Evolutionary conservation across 2,329 filamentous ascomycete species (phyloP), one percentile per base, ranked within the genome.

Genomic region (Microsporum ferrugineum): DNA sequence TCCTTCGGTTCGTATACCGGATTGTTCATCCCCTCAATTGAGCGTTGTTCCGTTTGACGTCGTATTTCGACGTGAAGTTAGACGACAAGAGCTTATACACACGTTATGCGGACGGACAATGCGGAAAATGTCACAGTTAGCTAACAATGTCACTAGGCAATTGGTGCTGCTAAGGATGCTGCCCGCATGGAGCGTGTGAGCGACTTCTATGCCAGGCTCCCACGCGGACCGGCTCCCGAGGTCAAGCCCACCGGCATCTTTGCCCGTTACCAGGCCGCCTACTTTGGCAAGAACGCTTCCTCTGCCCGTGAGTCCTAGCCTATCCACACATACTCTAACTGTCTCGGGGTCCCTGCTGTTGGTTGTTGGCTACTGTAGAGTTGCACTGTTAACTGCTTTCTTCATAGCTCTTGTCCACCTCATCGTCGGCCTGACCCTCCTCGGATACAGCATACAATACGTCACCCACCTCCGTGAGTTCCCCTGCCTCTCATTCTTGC

Each of bases 401-500:
- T 39, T 23, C 7, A 29, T 70, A 99, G 94, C 94, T 66, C 84
- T 99, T 73, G 82, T 95, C 71, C 94, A 99, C 78, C 82, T 85
- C 70, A 87, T 99, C 71, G 86, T 83, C 69, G 81, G 84, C 73
- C 79, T 99, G 65, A 79, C 96, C 67, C 78, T 84, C 67, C 75
- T 97, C 69, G 92, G 94, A 72, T 99, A 99, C 79, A 88, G 88
- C 71, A 90, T 97, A 81, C 91, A 96, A 82, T 99, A 99, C 87
- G 97, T 99, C 85, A 97, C 95, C 89, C 95, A 99, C 80, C 84
- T 99, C 73, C 90, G 94, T 99, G 86, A 78, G 89, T 85, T 47
- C 2, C 17, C 34, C 56, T 56, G 17, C 34, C 12, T 43, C 47
- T 17, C 41, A 27, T 27, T 3, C 5, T 12, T 36, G 34, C 14